A percentile compares a stretch with the other conserved stretches of the same genome.
Evolutionary conservation across 106 monocot genomes (phyloP).

Genomic region (Acorus calamus): DNA sequence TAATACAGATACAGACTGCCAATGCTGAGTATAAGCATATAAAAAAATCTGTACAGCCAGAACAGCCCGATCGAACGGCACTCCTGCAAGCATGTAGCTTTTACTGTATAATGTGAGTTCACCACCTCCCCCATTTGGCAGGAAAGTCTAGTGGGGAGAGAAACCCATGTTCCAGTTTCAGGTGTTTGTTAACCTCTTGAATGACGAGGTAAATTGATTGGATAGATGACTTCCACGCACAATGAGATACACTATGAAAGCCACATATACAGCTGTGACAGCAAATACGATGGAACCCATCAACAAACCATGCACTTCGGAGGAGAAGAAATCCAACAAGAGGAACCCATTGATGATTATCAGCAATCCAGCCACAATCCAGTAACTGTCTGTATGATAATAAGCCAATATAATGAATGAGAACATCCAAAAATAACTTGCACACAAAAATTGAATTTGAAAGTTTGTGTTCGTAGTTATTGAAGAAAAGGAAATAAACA

Average conservation of each 20-base stretch:
- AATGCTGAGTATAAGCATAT: too few relatives aligned
- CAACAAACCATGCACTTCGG: slow-evolving; percentile 25
- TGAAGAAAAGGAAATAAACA: too few relatives aligned
- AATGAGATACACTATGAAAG: slow-evolving; percentile 53
- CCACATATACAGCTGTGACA: slow-evolving; percentile 19
- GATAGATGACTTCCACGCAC: slow-evolving; percentile 11
- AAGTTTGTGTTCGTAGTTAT: too few relatives aligned
- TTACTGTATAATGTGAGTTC: too few relatives aligned
- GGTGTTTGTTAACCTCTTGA: not conserved
- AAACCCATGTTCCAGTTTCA: not conserved
- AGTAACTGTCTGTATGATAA: slow-evolving; percentile 36
- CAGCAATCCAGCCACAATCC: slow-evolving; percentile 39
- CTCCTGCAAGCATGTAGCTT: too few relatives aligned
- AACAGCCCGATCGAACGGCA: too few relatives aligned
- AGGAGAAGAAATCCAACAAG: slow-evolving; percentile 54
- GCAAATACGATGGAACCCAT: slow-evolving; percentile 14
- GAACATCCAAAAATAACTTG: not conserved
- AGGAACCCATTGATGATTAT: slow-evolving; percentile 63
- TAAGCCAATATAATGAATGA: not conserved
- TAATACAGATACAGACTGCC: too few relatives aligned
- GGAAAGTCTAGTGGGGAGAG: too few relatives aligned
- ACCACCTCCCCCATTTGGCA: too few relatives aligned
- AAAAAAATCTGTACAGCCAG: too few relatives aligned
- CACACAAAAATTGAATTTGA: too few relatives aligned
- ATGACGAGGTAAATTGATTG: not conserved